phyloP scores from a whole-genome alignment of 768 basidiomycete species.

The Lactarius vividus region DNA sequence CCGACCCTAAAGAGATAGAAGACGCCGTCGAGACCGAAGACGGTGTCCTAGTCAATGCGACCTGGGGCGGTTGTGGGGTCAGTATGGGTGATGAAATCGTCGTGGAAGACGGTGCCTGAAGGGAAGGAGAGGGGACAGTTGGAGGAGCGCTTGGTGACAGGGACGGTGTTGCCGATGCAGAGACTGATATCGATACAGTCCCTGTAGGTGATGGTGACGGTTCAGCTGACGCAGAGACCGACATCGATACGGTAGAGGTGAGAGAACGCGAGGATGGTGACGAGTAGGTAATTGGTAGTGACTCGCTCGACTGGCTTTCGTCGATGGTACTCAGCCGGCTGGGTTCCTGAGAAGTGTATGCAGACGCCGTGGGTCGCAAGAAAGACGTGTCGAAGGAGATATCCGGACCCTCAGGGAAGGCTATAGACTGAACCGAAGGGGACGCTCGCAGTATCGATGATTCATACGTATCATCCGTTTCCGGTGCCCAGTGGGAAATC shows the following conservation, averaged over 20 bases:
- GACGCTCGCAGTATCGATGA: conserved; percentile 74
- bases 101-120: conserved; percentile 31
- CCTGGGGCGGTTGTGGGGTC: conserved; percentile 25
- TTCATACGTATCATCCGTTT: conserved; percentile 70
- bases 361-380: conserved; percentile 54
- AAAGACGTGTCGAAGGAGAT: conserved; percentile 72
- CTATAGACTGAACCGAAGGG: conserved; percentile 51
- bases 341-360: conserved; percentile 31
- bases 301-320: conserved; percentile 30
- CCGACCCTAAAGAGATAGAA: conserved; percentile 34
- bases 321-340: conserved; percentile 28
- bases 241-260: conserved; percentile 44
- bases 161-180: conserved; percentile 34
- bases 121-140: conserved; percentile 34
- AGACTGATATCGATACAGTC: conserved; percentile 43
- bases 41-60: conserved; percentile 37
- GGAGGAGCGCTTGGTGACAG: conserved; percentile 33
- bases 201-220: conserved; percentile 35
- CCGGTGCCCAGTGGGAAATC: conserved; percentile 54
- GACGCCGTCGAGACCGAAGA: conserved; percentile 35
- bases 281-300: conserved; percentile 36
- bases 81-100: conserved; percentile 16
- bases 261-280: conserved; percentile 42
- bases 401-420: conserved; percentile 59
- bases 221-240: conserved; percentile 32